Evolutionary conservation across 1,284 basidiomycete species (phyloP).

Genomic region (Sutorius eximius): DNA sequence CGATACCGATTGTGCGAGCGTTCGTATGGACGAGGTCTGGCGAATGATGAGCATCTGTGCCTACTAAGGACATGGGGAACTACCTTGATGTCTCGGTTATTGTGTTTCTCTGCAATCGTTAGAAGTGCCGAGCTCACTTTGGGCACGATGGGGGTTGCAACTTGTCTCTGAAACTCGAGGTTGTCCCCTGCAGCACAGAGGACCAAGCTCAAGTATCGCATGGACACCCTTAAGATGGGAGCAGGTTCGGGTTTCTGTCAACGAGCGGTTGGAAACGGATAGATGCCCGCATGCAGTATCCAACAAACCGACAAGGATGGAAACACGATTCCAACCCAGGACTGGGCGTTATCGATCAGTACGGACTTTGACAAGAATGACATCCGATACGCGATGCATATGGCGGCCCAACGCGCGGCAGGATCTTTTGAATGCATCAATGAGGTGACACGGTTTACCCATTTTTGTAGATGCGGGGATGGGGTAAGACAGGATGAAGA

Average conservation of each 20-base stretch:
- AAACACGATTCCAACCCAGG: slow-evolving; percentile 64
- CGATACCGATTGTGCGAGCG: slow-evolving; percentile 56
- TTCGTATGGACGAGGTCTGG: slow-evolving; percentile 53
- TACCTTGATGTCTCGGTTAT: slow-evolving; percentile 51
- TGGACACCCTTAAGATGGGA: slow-evolving; percentile 56
- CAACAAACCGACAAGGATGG: slow-evolving; percentile 66
- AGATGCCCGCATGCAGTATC: slow-evolving; percentile 23
- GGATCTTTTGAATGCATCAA: slow-evolving; percentile 72
- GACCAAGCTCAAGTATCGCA: slow-evolving; percentile 59
- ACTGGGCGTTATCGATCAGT: slow-evolving; percentile 68
- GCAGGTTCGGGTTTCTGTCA: slow-evolving; percentile 64
- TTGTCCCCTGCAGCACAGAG: slow-evolving; percentile 57
- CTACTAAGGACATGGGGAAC: neutral
- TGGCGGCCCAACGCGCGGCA: slow-evolving; percentile 71
- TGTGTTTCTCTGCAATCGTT: slow-evolving; percentile 50
- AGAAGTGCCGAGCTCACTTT: slow-evolving; percentile 66
- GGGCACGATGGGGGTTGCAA: slow-evolving; percentile 65
- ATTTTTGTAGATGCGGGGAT: slow-evolving; percentile 69
- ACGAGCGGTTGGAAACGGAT: slow-evolving; percentile 16
- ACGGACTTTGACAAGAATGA: slow-evolving; percentile 53
- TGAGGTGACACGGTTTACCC: slow-evolving; percentile 66
- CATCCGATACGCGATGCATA: slow-evolving; percentile 68
- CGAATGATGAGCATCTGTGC: slow-evolving; percentile 9
- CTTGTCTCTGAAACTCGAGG: slow-evolving; percentile 75
- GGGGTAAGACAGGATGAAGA: slow-evolving; percentile 50